Base-by-base conservation (phyloP, 2,329 filamentous ascomycete genomes). In the Talaromyces pinophilus region DNA sequence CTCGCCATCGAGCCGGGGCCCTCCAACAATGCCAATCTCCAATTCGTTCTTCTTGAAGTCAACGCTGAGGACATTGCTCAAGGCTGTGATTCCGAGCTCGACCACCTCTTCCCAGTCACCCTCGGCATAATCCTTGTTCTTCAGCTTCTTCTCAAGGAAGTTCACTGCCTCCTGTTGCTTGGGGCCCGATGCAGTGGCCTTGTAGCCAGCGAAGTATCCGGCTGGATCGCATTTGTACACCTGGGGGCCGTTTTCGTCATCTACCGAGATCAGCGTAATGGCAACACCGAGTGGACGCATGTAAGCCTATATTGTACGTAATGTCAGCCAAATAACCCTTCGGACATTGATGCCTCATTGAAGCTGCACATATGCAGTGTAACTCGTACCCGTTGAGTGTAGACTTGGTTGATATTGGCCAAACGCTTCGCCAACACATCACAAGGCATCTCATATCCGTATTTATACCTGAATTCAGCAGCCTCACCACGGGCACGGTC, bases 11-110 rank as follows among this genome's bases (percentile, higher is more conserved):
- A 84, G 82, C 74, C 88, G 87, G 66, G 94, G 93, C 35, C 93
- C 94, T 71, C 95, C 95, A 64, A 97, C 95, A 76, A 99, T 93
- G 70, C 95, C 95, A 81, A 99, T 92, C 83, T 99, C 95, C 79
- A 99, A 90, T 85, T 99, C 95, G 73, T 91, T 91, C 86, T 98
- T 98, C 88, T 99, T 99, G 86, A 99, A 99, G 80, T 99, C 95
- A 80, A 98, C 96, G 81, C 94, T 97, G 70, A 99, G 86, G 68
- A 99, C 93, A 42, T 92, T 96, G 87, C 93, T 97, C 79, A 99
- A 83, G 6, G 95, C 94, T 54, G 92, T 92, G 79, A 99, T 99
- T 67, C 92, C 95, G 74, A 98, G 86, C 85, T 99, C 95, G 60
- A 99, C 94, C 59, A 99, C 95, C 68, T 99, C 95, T 81, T 97